Percentiles rank a stretch among this genome's conserved stretches.
These are phyloP conservation scores for Dryas integrifolia DNA, from an alignment of 331 rosid species.

Conservation along the genomic window DNA sequence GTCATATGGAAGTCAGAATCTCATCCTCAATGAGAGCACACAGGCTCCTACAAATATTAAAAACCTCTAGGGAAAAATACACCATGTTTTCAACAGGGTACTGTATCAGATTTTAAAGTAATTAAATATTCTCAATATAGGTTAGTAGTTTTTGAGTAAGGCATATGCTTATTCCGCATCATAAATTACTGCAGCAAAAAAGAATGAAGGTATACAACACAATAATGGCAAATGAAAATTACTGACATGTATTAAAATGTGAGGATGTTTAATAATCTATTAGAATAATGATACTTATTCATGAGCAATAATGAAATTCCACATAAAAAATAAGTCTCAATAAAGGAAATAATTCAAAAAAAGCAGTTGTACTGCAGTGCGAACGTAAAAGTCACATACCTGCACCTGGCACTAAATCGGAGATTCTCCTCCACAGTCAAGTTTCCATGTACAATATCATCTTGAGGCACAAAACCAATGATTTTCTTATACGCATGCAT, in stretches of 20 bases:
- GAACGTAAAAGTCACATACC: constrained; percentile 35
- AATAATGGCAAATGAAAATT: not conserved
- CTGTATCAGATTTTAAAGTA: not conserved
- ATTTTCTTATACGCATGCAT: constrained; percentile 59
- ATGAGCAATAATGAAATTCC: not conserved
- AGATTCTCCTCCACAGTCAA: constrained; percentile 85
- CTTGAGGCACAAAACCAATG: constrained; percentile 79
- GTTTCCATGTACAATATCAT: constrained; percentile 81
- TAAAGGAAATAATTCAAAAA: constrained; percentile 1
- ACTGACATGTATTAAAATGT: not conserved
- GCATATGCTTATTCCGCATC: not conserved
- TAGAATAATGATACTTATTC: not conserved
- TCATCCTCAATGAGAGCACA: not conserved
- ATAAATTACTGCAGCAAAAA: not conserved
- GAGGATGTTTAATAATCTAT: not conserved
- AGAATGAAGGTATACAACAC: not conserved
- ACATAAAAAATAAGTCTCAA: not conserved
- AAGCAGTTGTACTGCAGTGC: not conserved
- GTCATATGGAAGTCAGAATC: not conserved
- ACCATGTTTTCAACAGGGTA: not conserved
- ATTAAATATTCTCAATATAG: constrained; percentile 7
- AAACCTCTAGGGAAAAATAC: not conserved
- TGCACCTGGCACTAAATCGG: constrained; percentile 76
- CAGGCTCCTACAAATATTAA: not conserved
- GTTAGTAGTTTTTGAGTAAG: not conserved